A percentile compares a stretch with the other conserved stretches of the same genome.
Conservation (phyloP, 2,329 filamentous ascomycete genomes). For the Ambrosiella beaveri region DNA sequence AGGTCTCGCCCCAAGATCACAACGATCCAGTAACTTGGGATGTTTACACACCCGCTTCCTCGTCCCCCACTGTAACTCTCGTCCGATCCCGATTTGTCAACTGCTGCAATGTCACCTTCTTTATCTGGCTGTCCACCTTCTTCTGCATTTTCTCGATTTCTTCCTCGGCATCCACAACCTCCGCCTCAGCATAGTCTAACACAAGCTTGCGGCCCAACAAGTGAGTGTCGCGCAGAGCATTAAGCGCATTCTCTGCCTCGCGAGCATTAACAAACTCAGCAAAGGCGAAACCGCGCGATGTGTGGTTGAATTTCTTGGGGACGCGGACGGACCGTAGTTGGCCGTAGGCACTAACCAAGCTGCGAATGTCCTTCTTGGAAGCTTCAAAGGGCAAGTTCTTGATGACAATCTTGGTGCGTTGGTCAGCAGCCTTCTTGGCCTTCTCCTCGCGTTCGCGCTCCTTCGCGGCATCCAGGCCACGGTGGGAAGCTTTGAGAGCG, state of each 20-base stretch:
- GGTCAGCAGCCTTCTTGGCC: constrained; percentile 59
- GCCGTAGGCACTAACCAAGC: constrained; percentile 76
- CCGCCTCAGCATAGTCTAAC: constrained; percentile 77
- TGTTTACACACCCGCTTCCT: constrained; percentile 39
- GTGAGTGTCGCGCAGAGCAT: constrained; percentile 82
- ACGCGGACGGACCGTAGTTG: constrained; percentile 83
- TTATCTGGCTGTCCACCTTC: constrained; percentile 79
- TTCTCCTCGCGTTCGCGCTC: constrained; percentile 69
- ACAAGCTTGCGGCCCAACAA: constrained; percentile 77
- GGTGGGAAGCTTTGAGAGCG: constrained; percentile 72
- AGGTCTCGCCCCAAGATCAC: background rate
- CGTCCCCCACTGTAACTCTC: constrained; percentile 72
- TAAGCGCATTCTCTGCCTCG: constrained; percentile 81
- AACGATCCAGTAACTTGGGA: no score
- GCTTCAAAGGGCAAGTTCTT: constrained; percentile 97
- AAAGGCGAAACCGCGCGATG: constrained; percentile 86
- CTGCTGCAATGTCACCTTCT: constrained; percentile 79
- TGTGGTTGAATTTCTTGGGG: constrained; percentile 84
- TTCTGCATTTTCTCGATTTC: constrained; percentile 94
- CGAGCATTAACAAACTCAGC: constrained; percentile 84
- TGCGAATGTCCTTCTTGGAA: constrained; percentile 76
- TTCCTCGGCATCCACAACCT: constrained; percentile 80
- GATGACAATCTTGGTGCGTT: constrained; percentile 83
- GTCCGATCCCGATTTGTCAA: constrained; percentile 69
- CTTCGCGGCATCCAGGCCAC: constrained; percentile 71